Percentiles rank a stretch among this genome's conserved stretches.
phyloP scores from a whole-genome alignment of 2,329 filamentous ascomycete genomes.

The Exophiala alcalophila region DNA sequence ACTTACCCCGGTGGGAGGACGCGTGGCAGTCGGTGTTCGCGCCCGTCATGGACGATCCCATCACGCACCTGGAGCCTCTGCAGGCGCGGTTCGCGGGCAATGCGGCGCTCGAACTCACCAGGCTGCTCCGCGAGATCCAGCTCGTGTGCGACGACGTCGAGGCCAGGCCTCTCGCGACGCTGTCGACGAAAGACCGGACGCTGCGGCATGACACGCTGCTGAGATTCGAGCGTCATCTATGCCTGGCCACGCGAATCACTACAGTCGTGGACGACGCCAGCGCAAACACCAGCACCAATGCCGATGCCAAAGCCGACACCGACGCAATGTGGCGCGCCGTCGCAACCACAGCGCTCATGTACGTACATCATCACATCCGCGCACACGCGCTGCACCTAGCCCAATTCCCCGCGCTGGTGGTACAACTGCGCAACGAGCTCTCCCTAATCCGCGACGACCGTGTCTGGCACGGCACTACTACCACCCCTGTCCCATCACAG shows the following conservation, averaged over 20 bases:
- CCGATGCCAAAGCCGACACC: neutral
- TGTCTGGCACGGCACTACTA: too few relatives aligned
- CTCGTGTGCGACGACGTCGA: conserved; percentile 11
- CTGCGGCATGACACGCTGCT: conserved; percentile 11
- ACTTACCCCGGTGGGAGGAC: conserved; percentile 10
- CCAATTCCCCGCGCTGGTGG: conserved; percentile 6
- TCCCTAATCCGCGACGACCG: neutral
- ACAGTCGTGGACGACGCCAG: neutral
- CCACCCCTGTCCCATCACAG: conserved; percentile 7
- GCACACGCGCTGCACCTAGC: conserved; percentile 4
- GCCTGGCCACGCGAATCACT: conserved; percentile 8
- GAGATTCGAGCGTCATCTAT: conserved; percentile 12
- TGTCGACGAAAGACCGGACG: conserved; percentile 5
- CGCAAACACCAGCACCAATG: too few relatives aligned
- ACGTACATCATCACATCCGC: conserved; percentile 14
- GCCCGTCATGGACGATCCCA: conserved; percentile 4
- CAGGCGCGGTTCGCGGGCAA: conserved; percentile 13
- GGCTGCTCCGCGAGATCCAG: conserved; percentile 12
- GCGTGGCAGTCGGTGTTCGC: conserved; percentile 7
- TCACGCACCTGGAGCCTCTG: conserved; percentile 14
- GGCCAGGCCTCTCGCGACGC: conserved; percentile 3
- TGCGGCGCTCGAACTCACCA: conserved; percentile 1
- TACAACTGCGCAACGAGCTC: conserved; percentile 6
- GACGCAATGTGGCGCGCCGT: conserved; percentile 7
- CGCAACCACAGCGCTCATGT: conserved; percentile 11